phyloP scores from a whole-genome alignment of 2,329 filamentous ascomycete species.

The Hirsutella minnesotensis region DNA sequence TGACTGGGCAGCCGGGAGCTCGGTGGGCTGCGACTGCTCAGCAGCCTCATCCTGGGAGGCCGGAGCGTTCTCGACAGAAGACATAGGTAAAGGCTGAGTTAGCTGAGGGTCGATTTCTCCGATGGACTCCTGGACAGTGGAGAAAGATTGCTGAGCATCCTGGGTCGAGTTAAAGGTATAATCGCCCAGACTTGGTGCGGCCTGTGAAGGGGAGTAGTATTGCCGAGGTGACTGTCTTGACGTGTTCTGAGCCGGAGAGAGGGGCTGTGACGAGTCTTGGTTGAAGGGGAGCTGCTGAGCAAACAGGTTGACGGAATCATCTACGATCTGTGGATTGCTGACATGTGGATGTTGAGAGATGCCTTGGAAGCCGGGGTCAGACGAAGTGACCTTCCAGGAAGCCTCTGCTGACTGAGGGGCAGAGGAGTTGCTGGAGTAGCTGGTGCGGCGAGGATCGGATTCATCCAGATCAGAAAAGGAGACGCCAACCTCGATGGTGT shows the following conservation, averaged over 20 bases:
- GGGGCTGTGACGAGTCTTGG: neutral
- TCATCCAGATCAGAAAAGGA: slow-evolving; percentile 20
- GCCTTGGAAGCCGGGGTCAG: slow-evolving; percentile 1
- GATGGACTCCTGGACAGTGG: neutral
- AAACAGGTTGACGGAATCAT: neutral
- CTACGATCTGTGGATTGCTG: neutral
- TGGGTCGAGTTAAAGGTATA: neutral
- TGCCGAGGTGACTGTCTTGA: neutral
- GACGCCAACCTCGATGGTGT: slow-evolving; percentile 45
- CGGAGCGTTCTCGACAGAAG: neutral
- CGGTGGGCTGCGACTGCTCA: neutral
- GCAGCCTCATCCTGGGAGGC: neutral
- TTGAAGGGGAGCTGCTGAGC: neutral
- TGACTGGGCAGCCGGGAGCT: neutral
- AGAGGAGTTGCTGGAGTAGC: slow-evolving; percentile 17
- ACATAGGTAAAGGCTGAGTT: neutral
- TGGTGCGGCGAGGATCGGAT: slow-evolving; percentile 14
- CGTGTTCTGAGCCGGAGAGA: neutral
- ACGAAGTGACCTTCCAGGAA: slow-evolving; percentile 9
- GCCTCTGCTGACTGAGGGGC: slow-evolving; percentile 9
- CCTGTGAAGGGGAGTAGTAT: neutral
- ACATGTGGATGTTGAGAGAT: neutral
- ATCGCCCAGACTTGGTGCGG: neutral
- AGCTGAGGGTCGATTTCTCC: neutral
- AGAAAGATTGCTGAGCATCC: neutral